Percentiles rank a stretch among this genome's conserved stretches.
phyloP scores from a whole-genome alignment of 208 protist genomes.

The Leishmania turanica region DNA sequence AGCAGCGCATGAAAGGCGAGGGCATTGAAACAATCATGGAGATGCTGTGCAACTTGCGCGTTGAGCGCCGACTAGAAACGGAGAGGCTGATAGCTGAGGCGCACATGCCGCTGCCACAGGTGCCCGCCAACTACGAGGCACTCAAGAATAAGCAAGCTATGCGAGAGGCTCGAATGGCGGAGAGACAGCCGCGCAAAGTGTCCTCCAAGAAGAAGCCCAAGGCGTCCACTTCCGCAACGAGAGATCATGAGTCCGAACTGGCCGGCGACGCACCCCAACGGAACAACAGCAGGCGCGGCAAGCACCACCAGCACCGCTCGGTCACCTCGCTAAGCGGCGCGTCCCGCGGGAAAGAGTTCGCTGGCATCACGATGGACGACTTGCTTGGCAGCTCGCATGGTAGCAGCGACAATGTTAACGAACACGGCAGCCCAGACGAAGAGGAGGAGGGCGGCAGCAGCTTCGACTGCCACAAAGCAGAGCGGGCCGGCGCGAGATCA shows the following conservation, averaged over 20 bases:
- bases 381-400: slow-evolving; percentile 42
- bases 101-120: slow-evolving; percentile 39
- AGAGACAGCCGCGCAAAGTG: slow-evolving; percentile 30
- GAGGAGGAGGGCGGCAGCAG: not conserved
- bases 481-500: not conserved
- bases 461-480: not conserved
- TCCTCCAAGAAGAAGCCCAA: slow-evolving; percentile 17
- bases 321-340: not conserved
- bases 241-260: too few species aligned
- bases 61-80: slow-evolving; percentile 63
- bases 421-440: not conserved
- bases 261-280: not conserved
- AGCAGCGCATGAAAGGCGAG: slow-evolving; percentile 62
- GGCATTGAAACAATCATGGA: slow-evolving; percentile 93
- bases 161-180: slow-evolving; percentile 29
- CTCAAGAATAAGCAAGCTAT: slow-evolving; percentile 21
- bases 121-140: slow-evolving; percentile 47
- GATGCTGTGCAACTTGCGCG: slow-evolving; percentile 84
- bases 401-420: slow-evolving; percentile 12
- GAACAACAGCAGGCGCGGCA: slow-evolving; percentile 2
- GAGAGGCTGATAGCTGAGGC: slow-evolving; percentile 48
- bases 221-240: slow-evolving; percentile 6
- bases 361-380: slow-evolving; percentile 47
- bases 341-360: not conserved
- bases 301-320: slow-evolving; percentile 1